Percentiles rank a stretch among this genome's conserved stretches.
phyloP scores from a whole-genome alignment of 441 rosid genomes.

The Metrosideros polymorpha region DNA sequence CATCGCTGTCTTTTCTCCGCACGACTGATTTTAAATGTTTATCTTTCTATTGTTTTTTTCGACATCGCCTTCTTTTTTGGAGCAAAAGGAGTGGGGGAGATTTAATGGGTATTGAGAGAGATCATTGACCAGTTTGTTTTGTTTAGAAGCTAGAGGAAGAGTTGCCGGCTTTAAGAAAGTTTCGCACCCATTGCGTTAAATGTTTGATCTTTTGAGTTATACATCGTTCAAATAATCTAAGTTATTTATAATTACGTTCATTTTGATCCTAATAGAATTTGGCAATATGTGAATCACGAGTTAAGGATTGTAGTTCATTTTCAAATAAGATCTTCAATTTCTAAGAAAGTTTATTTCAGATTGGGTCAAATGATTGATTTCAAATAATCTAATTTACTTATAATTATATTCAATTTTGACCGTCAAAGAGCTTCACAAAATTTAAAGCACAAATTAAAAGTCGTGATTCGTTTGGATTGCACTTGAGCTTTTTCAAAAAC shows the following conservation, averaged over 20 bases:
- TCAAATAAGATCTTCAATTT: neutral
- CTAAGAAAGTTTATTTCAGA: neutral
- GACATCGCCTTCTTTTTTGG: neutral
- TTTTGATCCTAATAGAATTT: neutral
- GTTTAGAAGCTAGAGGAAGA: neutral
- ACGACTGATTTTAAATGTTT: neutral
- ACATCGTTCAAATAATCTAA: neutral
- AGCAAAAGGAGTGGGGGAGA: neutral
- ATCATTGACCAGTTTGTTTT: neutral
- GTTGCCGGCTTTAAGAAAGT: neutral
- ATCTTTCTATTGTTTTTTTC: neutral
- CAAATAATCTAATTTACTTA: neutral
- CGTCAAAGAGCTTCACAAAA: neutral
- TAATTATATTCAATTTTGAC: neutral
- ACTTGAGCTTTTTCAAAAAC: neutral
- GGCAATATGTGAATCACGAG: neutral
- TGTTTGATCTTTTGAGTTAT: neutral
- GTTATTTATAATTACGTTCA: neutral
- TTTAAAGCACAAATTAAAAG: neutral
- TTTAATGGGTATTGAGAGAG: neutral
- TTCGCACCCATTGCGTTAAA: neutral
- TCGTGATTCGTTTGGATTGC: neutral
- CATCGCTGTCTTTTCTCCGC: neutral
- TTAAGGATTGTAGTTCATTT: neutral
- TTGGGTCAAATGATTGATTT: neutral